phyloP scores from a whole-genome alignment of 2,329 filamentous ascomycete species.

The Drechslerella dactyloides region DNA sequence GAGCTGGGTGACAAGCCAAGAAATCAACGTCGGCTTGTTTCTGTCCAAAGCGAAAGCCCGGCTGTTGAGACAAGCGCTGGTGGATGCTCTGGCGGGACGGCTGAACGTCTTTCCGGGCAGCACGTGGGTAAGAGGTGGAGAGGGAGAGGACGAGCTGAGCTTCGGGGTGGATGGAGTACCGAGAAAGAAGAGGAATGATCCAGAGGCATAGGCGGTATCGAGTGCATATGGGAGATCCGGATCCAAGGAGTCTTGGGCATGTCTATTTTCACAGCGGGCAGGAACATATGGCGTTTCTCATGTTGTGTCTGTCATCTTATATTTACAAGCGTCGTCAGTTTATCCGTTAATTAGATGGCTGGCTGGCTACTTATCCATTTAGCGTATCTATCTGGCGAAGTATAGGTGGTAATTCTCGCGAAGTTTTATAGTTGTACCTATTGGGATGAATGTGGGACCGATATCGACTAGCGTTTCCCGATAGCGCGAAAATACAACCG shows the following conservation, averaged over 20 bases:
- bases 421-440: too few relatives aligned
- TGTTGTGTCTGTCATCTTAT: too few relatives aligned
- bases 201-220: background rate
- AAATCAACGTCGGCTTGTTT: conserved; percentile 71
- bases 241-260: background rate
- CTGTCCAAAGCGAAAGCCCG: conserved; percentile 58
- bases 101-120: conserved; percentile 44
- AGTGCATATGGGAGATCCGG: background rate
- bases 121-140: conserved; percentile 32
- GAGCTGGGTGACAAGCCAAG: conserved; percentile 86
- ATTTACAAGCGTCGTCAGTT: too few relatives aligned
- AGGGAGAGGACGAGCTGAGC: conserved; percentile 17
- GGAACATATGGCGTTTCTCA: too few relatives aligned
- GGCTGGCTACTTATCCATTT: too few relatives aligned
- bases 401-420: background rate
- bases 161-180: conserved; percentile 33
- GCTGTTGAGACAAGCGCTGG: conserved; percentile 54
- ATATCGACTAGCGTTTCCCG: background rate
- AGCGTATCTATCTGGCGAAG: too few relatives aligned
- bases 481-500: too few relatives aligned
- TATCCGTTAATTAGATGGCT: too few relatives aligned
- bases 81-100: conserved; percentile 43
- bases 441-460: background rate
- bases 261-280: too few relatives aligned
- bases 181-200: conserved; percentile 26